These are phyloP conservation scores for Glutinoglossum americanum DNA, from an alignment of 495 filamentous ascomycete species.

Conservation along the genomic window DNA sequence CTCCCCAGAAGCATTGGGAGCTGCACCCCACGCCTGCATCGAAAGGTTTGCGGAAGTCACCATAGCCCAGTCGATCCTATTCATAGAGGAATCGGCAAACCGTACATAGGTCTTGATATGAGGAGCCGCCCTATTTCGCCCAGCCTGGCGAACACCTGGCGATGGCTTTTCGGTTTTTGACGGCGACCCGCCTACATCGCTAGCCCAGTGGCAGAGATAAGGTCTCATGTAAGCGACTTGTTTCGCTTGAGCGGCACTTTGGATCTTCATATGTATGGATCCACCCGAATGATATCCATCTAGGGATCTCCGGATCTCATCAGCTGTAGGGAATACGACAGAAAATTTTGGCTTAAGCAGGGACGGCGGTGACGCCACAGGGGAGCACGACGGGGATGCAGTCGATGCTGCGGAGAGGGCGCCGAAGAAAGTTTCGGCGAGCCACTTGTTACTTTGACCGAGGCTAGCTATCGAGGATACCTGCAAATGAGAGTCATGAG, in stretches of 20 bases:
- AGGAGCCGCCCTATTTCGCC: constrained; percentile 59
- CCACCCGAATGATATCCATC: constrained; percentile 59
- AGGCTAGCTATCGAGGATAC: constrained; percentile 51
- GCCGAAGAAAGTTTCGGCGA: constrained; percentile 42
- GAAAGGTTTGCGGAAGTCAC: constrained; percentile 72
- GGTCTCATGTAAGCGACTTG: constrained; percentile 57
- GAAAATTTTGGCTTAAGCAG: constrained; percentile 21
- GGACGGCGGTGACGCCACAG: constrained; percentile 3
- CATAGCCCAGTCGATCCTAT: constrained; percentile 63
- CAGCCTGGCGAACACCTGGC: constrained; percentile 21
- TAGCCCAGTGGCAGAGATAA: constrained; percentile 51
- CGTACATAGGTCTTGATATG: constrained; percentile 85
- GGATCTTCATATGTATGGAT: constrained; percentile 65
- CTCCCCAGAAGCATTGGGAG: constrained; percentile 27
- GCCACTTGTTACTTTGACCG: constrained; percentile 53
- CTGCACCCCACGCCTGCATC: constrained; percentile 76
- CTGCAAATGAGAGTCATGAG: neutral
- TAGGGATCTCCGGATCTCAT: constrained; percentile 57
- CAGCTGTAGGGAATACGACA: constrained; percentile 60
- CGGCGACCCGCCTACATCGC: constrained; percentile 12
- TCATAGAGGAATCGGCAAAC: constrained; percentile 27
- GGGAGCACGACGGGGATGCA: constrained; percentile 9
- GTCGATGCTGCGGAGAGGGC: constrained; percentile 19
- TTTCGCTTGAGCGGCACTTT: constrained; percentile 42
- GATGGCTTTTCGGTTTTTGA: neutral